phyloP scores from a whole-genome alignment of 345 rosid genomes.

The Salix koriyanagi region DNA sequence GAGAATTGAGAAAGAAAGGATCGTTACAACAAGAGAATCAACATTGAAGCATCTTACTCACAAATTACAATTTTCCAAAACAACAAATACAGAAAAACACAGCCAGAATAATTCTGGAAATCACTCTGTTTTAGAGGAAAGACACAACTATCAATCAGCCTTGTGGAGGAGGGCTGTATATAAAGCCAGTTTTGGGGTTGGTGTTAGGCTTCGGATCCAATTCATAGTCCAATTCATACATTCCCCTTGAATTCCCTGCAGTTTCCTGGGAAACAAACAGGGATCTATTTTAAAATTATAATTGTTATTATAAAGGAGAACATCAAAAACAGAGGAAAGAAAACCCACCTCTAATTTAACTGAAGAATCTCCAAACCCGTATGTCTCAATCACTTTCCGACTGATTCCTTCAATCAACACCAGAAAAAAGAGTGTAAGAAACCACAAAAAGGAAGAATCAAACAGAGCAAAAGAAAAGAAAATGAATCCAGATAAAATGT shows the following conservation, averaged over 20 bases:
- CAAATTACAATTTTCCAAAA: constrained; percentile 1
- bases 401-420: constrained; percentile 27
- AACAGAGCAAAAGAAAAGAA: background rate
- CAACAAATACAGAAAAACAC: background rate
- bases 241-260: constrained; percentile 29
- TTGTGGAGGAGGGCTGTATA: constrained; percentile 38
- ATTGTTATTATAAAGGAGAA: background rate
- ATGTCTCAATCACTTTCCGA: constrained; percentile 27
- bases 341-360: constrained; percentile 29
- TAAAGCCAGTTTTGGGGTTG: constrained; percentile 43
- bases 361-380: constrained; percentile 19
- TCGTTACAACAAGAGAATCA: background rate
- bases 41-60: background rate
- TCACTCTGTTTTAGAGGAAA: background rate
- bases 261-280: constrained; percentile 28
- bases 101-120: background rate
- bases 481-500: background rate
- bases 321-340: background rate
- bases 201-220: constrained; percentile 41
- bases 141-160: background rate
- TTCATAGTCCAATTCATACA: constrained; percentile 44
- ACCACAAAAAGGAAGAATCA: background rate
- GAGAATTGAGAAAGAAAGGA: background rate
- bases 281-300: too few species aligned
- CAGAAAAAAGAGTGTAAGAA: background rate